phyloP scores from a whole-genome alignment of 306 rosid species.

The Luffa acutangula region DNA sequence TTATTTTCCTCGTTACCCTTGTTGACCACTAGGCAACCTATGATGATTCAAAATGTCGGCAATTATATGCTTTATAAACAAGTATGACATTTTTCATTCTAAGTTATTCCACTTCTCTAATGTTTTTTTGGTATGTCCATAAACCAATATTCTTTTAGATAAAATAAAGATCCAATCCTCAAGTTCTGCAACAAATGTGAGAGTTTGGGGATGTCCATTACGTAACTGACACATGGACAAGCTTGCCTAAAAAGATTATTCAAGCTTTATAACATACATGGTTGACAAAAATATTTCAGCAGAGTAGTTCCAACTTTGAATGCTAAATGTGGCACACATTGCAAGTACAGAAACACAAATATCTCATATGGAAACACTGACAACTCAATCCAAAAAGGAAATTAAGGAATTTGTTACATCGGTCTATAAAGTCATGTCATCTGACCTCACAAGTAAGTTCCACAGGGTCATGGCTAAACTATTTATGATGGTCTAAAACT shows the following conservation, averaged over 20 bases:
- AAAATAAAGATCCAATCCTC: neutral
- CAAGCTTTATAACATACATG: constrained; percentile 1
- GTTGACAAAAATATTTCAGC: neutral
- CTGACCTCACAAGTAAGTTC: neutral
- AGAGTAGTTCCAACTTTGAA: neutral
- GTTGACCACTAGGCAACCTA: no score
- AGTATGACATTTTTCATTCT: neutral
- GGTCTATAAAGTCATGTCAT: neutral
- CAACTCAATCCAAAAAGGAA: neutral
- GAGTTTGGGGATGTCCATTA: neutral
- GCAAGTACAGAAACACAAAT: neutral
- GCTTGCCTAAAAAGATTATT: neutral
- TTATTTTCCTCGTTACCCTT: no score
- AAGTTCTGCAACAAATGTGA: neutral
- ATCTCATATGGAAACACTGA: neutral
- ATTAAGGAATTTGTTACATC: neutral
- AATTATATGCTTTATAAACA: neutral
- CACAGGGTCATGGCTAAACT: neutral
- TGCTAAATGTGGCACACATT: neutral
- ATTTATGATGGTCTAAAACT: neutral
- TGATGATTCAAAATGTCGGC: neutral
- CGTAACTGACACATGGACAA: neutral
- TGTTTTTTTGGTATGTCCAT: neutral
- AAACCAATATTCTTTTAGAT: neutral
- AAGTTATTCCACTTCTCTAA: neutral